These are phyloP conservation scores for Castanopsis chinensis DNA, from an alignment of 306 rosid genomes.

Conservation along the genomic window DNA sequence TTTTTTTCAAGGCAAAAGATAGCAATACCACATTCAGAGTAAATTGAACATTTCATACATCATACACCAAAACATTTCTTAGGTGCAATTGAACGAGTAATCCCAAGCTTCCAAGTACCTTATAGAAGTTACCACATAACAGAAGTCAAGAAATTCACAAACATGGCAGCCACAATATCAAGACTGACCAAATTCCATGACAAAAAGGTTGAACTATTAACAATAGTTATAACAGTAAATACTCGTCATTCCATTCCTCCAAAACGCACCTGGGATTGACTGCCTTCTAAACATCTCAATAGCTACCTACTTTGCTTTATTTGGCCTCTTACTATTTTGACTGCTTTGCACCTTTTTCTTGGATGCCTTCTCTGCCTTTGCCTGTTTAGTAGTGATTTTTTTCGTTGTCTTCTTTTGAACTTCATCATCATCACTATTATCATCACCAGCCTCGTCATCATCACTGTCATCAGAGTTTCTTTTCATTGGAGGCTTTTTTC, in stretches of 20 bases:
- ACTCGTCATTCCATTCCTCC: slow-evolving; percentile 12
- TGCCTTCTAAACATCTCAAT: slow-evolving; percentile 1
- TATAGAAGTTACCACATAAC: neutral
- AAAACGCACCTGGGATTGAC: slow-evolving; percentile 11
- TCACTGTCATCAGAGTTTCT: slow-evolving; percentile 50
- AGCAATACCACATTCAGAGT: neutral
- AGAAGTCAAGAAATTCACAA: neutral
- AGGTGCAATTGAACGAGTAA: neutral
- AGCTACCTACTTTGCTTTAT: slow-evolving; percentile 50
- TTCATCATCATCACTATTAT: slow-evolving; percentile 29
- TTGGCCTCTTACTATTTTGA: slow-evolving; percentile 39
- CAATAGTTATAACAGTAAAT: slow-evolving; percentile 20
- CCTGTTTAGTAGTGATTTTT: slow-evolving; percentile 20
- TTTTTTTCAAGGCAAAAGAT: neutral
- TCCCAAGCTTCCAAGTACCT: neutral
- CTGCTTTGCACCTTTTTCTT: slow-evolving; percentile 45
- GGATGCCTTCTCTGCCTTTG: slow-evolving; percentile 39
- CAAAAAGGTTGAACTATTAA: slow-evolving; percentile 6
- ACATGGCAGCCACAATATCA: neutral
- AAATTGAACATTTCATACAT: neutral
- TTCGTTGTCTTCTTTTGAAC: slow-evolving; percentile 37
- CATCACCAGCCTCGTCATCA: slow-evolving; percentile 29
- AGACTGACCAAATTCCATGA: slow-evolving; percentile 1
- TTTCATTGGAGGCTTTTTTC: slow-evolving; percentile 45
- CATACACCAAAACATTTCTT: neutral